phyloP scores from a whole-genome alignment of 2,329 filamentous ascomycete genomes.

The Hymenoscyphus fraxineus region DNA sequence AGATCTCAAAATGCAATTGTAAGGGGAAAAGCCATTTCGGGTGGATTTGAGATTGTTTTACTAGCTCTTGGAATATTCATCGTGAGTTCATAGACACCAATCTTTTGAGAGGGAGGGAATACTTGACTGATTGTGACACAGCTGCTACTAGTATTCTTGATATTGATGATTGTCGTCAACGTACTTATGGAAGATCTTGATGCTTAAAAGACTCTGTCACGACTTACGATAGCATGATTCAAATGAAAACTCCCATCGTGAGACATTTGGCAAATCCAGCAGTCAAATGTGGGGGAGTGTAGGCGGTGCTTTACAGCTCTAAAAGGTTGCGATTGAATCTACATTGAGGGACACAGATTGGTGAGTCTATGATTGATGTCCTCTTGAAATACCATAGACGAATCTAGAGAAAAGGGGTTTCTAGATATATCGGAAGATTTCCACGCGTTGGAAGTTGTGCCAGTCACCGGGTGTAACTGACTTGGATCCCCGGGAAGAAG shows the following conservation, averaged over 20 bases:
- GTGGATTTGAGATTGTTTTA: slow-evolving; percentile 54
- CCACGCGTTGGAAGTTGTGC: neutral
- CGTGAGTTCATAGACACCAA: slow-evolving; percentile 40
- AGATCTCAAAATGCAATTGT: slow-evolving; percentile 57
- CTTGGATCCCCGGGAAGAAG: neutral
- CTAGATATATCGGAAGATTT: neutral
- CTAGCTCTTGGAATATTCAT: slow-evolving; percentile 44
- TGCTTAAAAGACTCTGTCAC: neutral
- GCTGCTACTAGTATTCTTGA: slow-evolving; percentile 31
- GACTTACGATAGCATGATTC: neutral
- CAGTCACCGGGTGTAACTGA: neutral
- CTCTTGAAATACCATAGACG: neutral
- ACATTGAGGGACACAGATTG: no score
- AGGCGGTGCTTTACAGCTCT: neutral
- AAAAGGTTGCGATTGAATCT: no score
- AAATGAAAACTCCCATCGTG: slow-evolving; percentile 12
- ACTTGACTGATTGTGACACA: slow-evolving; percentile 15
- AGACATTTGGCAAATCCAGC: neutral
- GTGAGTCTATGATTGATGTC: neutral
- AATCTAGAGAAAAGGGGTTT: neutral
- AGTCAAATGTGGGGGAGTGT: neutral
- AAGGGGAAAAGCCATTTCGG: slow-evolving; percentile 52
- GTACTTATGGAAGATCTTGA: slow-evolving; percentile 28
- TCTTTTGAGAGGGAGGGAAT: neutral
- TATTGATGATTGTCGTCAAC: slow-evolving; percentile 31